Evolutionary conservation across 805 yeast species (phyloP).

Genomic region (Torulaspora quercuum): DNA sequence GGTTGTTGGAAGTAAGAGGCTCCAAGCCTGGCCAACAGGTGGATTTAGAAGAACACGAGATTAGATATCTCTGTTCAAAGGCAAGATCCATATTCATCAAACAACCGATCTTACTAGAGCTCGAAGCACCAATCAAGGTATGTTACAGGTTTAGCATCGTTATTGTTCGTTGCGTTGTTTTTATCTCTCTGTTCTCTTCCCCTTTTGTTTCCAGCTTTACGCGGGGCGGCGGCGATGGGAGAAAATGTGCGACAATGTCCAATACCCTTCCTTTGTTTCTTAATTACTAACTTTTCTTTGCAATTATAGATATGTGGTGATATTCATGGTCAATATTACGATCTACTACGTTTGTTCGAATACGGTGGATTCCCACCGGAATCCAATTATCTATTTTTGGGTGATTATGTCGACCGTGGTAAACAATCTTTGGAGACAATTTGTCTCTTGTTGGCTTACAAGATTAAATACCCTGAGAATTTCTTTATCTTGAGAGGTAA

Average conservation of each 20-base stretch:
- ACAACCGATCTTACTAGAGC: conserved; percentile 91
- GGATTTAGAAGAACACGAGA: conserved; percentile 88
- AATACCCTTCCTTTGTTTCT: too few species aligned
- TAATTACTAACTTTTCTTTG: conserved; percentile 18
- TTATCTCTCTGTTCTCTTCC: conserved; percentile 1
- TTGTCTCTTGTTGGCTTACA: conserved; percentile 88
- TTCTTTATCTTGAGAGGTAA: conserved; percentile 95
- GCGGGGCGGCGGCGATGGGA: conserved; percentile 9
- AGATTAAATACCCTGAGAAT: conserved; percentile 97
- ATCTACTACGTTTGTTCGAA: conserved; percentile 89
- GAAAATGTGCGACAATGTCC: too few species aligned
- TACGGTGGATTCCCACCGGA: conserved; percentile 99
- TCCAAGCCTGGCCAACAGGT: conserved; percentile 98
- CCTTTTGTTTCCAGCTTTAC: conserved; percentile 1
- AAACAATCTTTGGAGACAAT: conserved; percentile 95
- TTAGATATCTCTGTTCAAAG: conserved; percentile 91
- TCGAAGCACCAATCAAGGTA: conserved; percentile 94
- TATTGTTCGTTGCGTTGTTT: conserved; percentile 1
- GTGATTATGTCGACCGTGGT: conserved; percentile 98
- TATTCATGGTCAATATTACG: conserved; percentile 98
- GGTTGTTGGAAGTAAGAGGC: conserved; percentile 95
- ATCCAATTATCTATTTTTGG: conserved; percentile 90
- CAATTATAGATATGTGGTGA: conserved; percentile 87
- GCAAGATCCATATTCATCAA: conserved; percentile 97
- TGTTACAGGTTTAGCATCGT: conserved; percentile 41